Conservation (phyloP, 345 rosid genomes). For the Gossypioides kirkii region DNA sequence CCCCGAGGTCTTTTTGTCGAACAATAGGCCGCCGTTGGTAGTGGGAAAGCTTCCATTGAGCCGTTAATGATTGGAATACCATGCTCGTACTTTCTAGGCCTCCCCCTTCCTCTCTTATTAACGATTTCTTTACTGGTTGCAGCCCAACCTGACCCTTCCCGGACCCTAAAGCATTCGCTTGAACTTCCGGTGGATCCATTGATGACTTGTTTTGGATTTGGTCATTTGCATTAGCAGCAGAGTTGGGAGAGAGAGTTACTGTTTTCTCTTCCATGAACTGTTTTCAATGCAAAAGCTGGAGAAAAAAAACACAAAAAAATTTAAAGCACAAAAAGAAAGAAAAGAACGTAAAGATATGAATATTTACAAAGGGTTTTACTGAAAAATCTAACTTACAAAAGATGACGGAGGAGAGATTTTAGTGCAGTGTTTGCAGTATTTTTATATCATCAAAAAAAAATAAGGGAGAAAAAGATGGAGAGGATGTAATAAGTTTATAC, state of each 20-base stretch:
- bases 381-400: not conserved
- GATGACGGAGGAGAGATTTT: not conserved
- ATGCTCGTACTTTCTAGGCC: not conserved
- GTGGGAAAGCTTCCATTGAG: not conserved
- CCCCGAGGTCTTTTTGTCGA: not conserved
- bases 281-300: not conserved
- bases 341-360: not conserved
- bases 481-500: not conserved
- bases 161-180: not conserved
- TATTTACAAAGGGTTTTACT: not conserved
- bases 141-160: not conserved
- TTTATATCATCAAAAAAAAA: not conserved
- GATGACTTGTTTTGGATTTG: not conserved
- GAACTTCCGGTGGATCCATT: not conserved
- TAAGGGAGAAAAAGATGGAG: not conserved
- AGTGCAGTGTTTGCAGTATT: not conserved
- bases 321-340: not conserved
- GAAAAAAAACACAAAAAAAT: not conserved
- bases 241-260: not conserved
- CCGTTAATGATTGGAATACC: not conserved
- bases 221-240: not conserved
- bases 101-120: constrained; percentile 2
- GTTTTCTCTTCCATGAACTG: not conserved
- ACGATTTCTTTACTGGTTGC: not conserved
- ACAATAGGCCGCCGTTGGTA: not conserved